phyloP scores from a whole-genome alignment of 2,329 filamentous ascomycete species.

The Ophiostoma triangulosporum region DNA sequence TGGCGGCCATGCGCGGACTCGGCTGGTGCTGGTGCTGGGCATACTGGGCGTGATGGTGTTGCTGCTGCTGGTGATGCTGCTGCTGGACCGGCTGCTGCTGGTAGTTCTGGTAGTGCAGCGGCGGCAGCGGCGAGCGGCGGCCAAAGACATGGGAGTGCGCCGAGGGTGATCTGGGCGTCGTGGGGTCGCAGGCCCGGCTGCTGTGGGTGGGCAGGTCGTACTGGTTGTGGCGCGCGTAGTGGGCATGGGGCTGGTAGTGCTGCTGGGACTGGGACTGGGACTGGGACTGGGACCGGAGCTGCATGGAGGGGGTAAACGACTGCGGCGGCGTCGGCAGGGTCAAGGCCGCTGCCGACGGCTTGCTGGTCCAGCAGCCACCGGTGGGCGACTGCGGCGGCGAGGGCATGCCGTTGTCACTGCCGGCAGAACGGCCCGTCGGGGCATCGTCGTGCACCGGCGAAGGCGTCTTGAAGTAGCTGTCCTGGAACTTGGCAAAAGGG shows the following conservation, averaged over 20 bases:
- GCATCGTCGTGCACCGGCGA: background rate
- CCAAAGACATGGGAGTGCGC: background rate
- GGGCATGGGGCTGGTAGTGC: background rate
- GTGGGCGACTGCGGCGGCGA: constrained; percentile 14
- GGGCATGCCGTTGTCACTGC: constrained; percentile 8
- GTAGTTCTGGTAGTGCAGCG: constrained; percentile 1
- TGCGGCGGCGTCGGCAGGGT: constrained; percentile 6
- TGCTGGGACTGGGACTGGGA: background rate
- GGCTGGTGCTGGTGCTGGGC: background rate
- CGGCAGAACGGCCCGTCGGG: background rate
- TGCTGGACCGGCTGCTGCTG: background rate
- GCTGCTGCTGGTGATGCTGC: background rate
- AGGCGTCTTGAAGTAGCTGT: constrained; percentile 10
- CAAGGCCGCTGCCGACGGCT: background rate
- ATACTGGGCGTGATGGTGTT: background rate
- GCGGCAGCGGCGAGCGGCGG: constrained; percentile 2
- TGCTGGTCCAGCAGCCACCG: background rate
- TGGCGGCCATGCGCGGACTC: constrained; percentile 6
- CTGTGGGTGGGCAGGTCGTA: constrained; percentile 7
- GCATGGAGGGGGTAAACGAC: constrained; percentile 6
- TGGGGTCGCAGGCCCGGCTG: constrained; percentile 1
- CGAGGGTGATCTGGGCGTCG: constrained; percentile 10
- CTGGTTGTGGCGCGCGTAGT: background rate
- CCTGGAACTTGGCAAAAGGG: constrained; percentile 6
- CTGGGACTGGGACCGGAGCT: background rate